Evolutionary conservation across 331 rosid genomes (phyloP).

Genomic region (Pyrus hybrid): DNA sequence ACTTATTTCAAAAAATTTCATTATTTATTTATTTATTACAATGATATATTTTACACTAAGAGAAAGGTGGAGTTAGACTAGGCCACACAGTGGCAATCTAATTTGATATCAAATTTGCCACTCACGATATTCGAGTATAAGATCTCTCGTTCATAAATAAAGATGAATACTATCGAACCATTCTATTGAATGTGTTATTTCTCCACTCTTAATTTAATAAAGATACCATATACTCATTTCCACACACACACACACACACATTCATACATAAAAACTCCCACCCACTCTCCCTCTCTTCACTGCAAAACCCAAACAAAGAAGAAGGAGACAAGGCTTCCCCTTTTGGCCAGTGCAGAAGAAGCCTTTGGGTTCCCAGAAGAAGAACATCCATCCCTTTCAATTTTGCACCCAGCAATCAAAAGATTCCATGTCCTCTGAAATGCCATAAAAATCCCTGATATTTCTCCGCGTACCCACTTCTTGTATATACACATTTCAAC

Average conservation of each 20-base stretch:
- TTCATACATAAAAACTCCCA: slow-evolving; percentile 5
- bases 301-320: neutral
- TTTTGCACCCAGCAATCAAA: neutral
- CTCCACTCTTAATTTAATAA: slow-evolving; percentile 5
- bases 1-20: no score
- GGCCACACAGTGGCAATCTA: no score
- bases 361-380: neutral
- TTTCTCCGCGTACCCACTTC: neutral
- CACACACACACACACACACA: neutral
- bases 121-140: no score
- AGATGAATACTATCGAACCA: no score
- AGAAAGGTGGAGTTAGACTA: rapidly evolving
- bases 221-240: neutral
- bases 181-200: rapidly evolving
- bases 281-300: neutral
- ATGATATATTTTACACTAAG: no score
- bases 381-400: neutral
- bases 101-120: no score
- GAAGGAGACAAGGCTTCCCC: slow-evolving; percentile 29
- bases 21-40: no score
- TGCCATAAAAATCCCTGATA: neutral
- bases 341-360: neutral
- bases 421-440: neutral
- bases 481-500: neutral
- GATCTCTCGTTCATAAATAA: rapidly evolving